A percentile compares a stretch with the other conserved stretches of the same genome.
These are phyloP conservation scores for Styphnolobium japonicum DNA, from an alignment of 306 rosid species.

Conservation along the genomic window DNA sequence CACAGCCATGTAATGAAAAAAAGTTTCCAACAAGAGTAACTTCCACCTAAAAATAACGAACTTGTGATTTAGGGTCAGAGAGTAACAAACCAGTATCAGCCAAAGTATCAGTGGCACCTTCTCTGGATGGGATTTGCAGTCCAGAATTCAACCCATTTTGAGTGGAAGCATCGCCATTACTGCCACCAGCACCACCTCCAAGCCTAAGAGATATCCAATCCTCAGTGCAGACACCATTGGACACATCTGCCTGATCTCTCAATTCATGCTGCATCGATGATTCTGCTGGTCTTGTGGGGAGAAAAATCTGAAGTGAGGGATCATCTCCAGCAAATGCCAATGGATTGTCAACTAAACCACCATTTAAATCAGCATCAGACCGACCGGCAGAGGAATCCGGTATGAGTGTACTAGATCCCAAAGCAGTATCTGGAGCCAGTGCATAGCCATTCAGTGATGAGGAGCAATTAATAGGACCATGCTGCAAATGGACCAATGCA, in stretches of 20 bases:
- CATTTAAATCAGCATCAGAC: slow-evolving; percentile 67
- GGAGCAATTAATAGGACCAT: slow-evolving; percentile 66
- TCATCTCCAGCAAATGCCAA: slow-evolving; percentile 85
- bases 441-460: slow-evolving; percentile 73
- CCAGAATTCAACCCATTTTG: slow-evolving; percentile 65
- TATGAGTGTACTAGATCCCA: slow-evolving; percentile 56
- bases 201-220: slow-evolving; percentile 96
- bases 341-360: slow-evolving; percentile 85
- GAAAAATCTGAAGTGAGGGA: slow-evolving; percentile 96
- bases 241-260: slow-evolving; percentile 67
- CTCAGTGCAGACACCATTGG: slow-evolving; percentile 81
- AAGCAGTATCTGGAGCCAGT: slow-evolving; percentile 56
- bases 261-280: slow-evolving; percentile 66
- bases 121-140: slow-evolving; percentile 60
- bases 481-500: slow-evolving; percentile 68
- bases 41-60: not conserved
- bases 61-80: slow-evolving; percentile 10
- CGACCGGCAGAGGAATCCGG: slow-evolving; percentile 59
- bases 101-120: slow-evolving; percentile 51
- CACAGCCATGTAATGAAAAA: not conserved
- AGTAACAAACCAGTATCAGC: slow-evolving; percentile 70
- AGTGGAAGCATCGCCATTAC: slow-evolving; percentile 53
- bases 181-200: slow-evolving; percentile 70
- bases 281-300: slow-evolving; percentile 89
- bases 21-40: not conserved